Evolutionary conservation across 305 asterid genomes (phyloP), one percentile per base, ranked within the genome.

Genomic region (Fraxinus latifolia): DNA sequence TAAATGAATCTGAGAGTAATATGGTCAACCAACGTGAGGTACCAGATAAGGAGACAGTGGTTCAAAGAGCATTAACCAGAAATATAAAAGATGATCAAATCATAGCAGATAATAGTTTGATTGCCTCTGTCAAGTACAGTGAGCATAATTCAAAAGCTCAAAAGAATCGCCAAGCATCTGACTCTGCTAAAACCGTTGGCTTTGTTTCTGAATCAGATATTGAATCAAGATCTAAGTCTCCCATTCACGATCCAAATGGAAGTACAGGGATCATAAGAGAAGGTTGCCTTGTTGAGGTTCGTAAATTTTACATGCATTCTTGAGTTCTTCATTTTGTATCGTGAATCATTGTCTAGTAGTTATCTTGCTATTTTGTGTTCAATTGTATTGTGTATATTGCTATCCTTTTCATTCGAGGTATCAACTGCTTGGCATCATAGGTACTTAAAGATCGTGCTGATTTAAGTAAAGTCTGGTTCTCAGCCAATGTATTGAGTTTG

Each of bases 221-320:
- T 60, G 87, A 79, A 70, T 81, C 88, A 34, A 81, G 87, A 85
- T 83, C 86, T n/a, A 84, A 33, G 60, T 31, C 84, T 73, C 50
- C 42, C 65, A 42, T 84, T 82, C 81, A 25, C 67, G 71, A 76
- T 80, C 83, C 73, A 8, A 4, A 79, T 84, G 87, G 74, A 72
- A 80, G 77, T 76, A 34, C 53, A 36, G 71, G 88, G 67, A 87
- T 87, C 87, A 91, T 95, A 62, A 86, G 86, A 83, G 97, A 91
- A 89, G 93, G 95, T 82, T 87, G 94, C 81, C 79, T 74, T 81
- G 97, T 97, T 85, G 99, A 97, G 99, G 99, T 97, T 80, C 73
- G 87, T 74, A 31, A 73, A 79, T 80, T 73, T 62, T 79, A 11
- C 72, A 50, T 82, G 55, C 87, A 34, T 73, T 77, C 75, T 39